Evolutionary conservation across 371 early-diverging fungal species (phyloP), one percentile per base, ranked within the genome.

Genomic region (Encephalitozoon hellem): DNA sequence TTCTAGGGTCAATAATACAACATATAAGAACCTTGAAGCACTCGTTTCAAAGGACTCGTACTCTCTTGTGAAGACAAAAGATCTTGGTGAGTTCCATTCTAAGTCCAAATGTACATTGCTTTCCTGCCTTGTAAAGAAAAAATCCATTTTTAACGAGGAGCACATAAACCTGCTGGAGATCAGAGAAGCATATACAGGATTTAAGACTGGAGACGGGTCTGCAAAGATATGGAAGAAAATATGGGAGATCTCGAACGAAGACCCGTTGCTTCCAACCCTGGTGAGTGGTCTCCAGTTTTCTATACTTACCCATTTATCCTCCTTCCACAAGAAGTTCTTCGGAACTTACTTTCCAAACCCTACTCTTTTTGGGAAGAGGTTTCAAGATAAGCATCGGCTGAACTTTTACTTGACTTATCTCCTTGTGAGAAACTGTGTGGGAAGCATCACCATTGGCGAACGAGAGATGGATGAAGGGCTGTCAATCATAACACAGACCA

Each of bases 201-300:
- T 28, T 28, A 59, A 59, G 30, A 28, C 34, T 12, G 28, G 9
- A 2, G 21, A 15, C 21, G 65, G 64, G 12, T 51, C 74, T 11
- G 21, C 77, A 38, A 12, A 65, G 15, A 76, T 75, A 12, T 78
- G 79, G 79, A 55, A 38, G 34, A 64, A 34, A 11, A 43, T 80
- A 21, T 77, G 77, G 63, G 32, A 34, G 21, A 23, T 47, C 9
- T 38, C 65, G 1, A 15, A 18, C 8, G 32, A 59, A 15, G 52
- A 76, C 11, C 12, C 39, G 0, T 32, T 55, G 9, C 59, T 71
- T 18, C 43, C 51, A 18, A 67, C 18, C 15, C 21, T 76, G 9
- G 25, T 80, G 18, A 80, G 80, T 51, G 80, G 80, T 1, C 53
- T 80, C 4, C 80, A 77, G 34, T 77, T 72, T 32, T 80, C 80